A percentile compares a stretch with the other conserved stretches of the same genome.
phyloP scores from a whole-genome alignment of 1,284 basidiomycete genomes.

The Tremellales sp. region DNA sequence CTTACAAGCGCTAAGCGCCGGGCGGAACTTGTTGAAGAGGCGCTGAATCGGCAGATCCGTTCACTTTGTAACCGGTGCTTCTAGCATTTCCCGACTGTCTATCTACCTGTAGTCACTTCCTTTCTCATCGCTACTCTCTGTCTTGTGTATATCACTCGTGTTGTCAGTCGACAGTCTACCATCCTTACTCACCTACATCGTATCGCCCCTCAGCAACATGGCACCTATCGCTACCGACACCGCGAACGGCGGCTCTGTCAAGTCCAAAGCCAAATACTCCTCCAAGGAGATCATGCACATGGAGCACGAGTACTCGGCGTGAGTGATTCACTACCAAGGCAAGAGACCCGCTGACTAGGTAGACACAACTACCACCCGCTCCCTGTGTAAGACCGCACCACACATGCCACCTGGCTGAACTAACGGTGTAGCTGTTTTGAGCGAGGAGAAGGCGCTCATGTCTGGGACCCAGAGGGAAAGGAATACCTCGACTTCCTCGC shows the following conservation, averaged over 20 bases:
- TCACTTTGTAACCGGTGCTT: not conserved
- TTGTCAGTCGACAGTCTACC: no score
- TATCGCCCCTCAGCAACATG: constrained; percentile 11
- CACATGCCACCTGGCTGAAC: not conserved
- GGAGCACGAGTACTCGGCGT: constrained; percentile 62
- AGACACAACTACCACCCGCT: constrained; percentile 86
- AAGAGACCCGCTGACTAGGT: constrained; percentile 42
- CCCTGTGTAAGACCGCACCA: constrained; percentile 64
- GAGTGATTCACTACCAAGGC: constrained; percentile 23
- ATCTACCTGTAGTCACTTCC: no score
- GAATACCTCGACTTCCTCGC: constrained; percentile 95
- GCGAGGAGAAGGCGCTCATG: constrained; percentile 79
- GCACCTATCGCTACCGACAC: constrained; percentile 39
- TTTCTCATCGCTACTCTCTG: no score
- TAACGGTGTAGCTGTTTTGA: constrained; percentile 75
- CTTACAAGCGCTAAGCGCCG: not conserved
- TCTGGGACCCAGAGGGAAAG: constrained; percentile 93
- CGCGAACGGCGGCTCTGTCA: constrained; percentile 57
- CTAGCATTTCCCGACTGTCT: no score
- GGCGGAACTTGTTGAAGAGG: not conserved
- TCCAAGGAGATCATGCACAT: constrained; percentile 67
- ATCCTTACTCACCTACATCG: not conserved
- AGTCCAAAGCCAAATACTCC: constrained; percentile 39
- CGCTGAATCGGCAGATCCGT: not conserved
- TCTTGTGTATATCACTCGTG: no score